Evolutionary conservation across 2,329 filamentous ascomycete genomes (phyloP).

Genomic region (Epichloe glyceriae): DNA sequence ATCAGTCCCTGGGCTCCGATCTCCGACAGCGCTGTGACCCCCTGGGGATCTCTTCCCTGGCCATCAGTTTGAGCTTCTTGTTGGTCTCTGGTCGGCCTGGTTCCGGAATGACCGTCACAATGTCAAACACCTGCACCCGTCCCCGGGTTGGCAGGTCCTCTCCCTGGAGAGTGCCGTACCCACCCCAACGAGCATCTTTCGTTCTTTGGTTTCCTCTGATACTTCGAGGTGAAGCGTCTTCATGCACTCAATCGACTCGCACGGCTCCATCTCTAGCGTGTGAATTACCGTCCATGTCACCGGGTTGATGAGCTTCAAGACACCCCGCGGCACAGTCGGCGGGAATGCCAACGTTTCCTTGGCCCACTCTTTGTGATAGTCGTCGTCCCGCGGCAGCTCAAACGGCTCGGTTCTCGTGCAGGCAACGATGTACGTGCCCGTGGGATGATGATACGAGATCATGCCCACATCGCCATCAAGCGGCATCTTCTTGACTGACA

Average conservation of each 20-base stretch:
- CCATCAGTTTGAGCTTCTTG: slow-evolving; percentile 70
- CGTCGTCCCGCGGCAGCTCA: slow-evolving; percentile 74
- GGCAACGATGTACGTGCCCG: slow-evolving; percentile 63
- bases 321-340: slow-evolving; percentile 58
- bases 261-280: slow-evolving; percentile 56
- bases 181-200: slow-evolving; percentile 67
- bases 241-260: slow-evolving; percentile 69
- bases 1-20: slow-evolving; percentile 80
- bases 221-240: slow-evolving; percentile 77
- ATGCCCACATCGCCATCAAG: slow-evolving; percentile 58
- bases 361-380: slow-evolving; percentile 70
- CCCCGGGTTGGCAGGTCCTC: slow-evolving; percentile 84
- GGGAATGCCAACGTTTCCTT: slow-evolving; percentile 52
- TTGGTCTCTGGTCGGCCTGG: slow-evolving; percentile 76
- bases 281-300: slow-evolving; percentile 69
- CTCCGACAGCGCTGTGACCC: slow-evolving; percentile 74
- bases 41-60: slow-evolving; percentile 85
- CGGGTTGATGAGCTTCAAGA: slow-evolving; percentile 67
- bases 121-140: slow-evolving; percentile 78
- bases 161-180: slow-evolving; percentile 73
- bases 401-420: slow-evolving; percentile 59
- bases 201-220: slow-evolving; percentile 81
- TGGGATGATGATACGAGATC: slow-evolving; percentile 63
- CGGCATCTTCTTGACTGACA: slow-evolving; percentile 59
- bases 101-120: slow-evolving; percentile 84